Base-by-base conservation (phyloP, 2,329 filamentous ascomycete species). In the Paraphoma sp. region DNA sequence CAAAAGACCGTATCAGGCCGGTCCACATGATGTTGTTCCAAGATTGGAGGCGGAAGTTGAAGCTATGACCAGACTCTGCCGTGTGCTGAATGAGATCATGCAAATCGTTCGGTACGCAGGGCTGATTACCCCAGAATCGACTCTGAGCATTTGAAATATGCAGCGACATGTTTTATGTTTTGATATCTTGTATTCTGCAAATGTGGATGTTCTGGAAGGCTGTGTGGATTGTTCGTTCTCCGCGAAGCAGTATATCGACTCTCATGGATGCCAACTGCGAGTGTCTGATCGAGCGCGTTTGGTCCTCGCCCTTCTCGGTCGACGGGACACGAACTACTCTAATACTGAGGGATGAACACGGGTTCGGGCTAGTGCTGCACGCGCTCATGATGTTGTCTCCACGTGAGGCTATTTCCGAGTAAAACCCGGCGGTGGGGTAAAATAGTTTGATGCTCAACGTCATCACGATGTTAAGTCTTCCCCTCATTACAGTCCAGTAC, bases 391-490 rank as follows among this genome's bases (percentile, higher is more conserved):
- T 2, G 23, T 23, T 5, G 12, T 30, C 28, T 42, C 36, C 46
- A 23, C 45, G 29, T 16, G n/a, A n/a, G 7, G 10, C 42, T 57
- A 51, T 36, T 17, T 40, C 62, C 62, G 62, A 60, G 49, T 36
- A 55, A 65, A 57, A 44, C 59, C 62, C 56, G 55, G 2, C 28
- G 45, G 65, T 60, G 65, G 65, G 65, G 65, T 59, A 57, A 42
- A 38, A 45, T 50, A 48, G 57, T 54, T 58, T 30, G 62, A 53
- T 55, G 53, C 51, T 47, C 43, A 48, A 64, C 63, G 64, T 68
- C 57, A 65, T 61, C 48, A 23, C 51, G 73, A 68, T 67, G 76
- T 71, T 76, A 79, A 72, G 78, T 51, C 43, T 48, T 40, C 51
- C 50, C 56, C 53, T 56, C 56, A 46, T 43, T 48, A 46, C 28